Evolutionary conservation across 768 basidiomycete genomes (phyloP).

Genomic region (Neoboletus magnificus): DNA sequence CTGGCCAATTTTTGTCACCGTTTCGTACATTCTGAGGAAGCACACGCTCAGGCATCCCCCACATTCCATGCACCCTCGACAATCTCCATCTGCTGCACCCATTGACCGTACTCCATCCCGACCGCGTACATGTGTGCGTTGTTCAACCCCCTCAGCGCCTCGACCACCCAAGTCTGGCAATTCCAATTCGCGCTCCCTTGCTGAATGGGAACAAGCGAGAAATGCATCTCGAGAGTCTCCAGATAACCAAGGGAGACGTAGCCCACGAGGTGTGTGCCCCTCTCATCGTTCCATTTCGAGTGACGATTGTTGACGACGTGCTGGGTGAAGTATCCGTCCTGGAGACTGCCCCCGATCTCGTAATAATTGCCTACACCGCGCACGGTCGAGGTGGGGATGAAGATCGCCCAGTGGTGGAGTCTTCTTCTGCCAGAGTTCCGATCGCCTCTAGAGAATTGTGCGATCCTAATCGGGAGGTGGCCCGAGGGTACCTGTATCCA

Average conservation of each 20-base stretch:
- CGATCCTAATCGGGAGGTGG: conserved; percentile 13
- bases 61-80: conserved; percentile 16
- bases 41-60: conserved; percentile 6
- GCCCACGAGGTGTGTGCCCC: conserved; percentile 10
- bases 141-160: conserved; percentile 14
- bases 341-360: conserved; percentile 11
- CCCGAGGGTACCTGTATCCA: conserved; percentile 10
- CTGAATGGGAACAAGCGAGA: conserved; percentile 12
- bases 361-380: conserved; percentile 23
- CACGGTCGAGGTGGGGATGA: conserved; percentile 16
- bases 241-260: conserved; percentile 6
- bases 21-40: not conserved
- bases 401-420: conserved; percentile 21
- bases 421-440: not conserved
- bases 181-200: conserved; percentile 14
- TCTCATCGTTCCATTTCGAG: conserved; percentile 12
- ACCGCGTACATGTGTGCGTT: conserved; percentile 14
- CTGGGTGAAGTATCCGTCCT: conserved; percentile 12
- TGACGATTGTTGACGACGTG: conserved; percentile 16
- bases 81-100: conserved; percentile 14
- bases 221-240: conserved; percentile 1
- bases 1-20: not conserved
- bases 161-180: conserved; percentile 22
- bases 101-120: conserved; percentile 11
- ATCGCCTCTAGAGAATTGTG: conserved; percentile 12